Conservation (phyloP, 2,329 filamentous ascomycete species). For the Pseudodiploospora longispora region DNA sequence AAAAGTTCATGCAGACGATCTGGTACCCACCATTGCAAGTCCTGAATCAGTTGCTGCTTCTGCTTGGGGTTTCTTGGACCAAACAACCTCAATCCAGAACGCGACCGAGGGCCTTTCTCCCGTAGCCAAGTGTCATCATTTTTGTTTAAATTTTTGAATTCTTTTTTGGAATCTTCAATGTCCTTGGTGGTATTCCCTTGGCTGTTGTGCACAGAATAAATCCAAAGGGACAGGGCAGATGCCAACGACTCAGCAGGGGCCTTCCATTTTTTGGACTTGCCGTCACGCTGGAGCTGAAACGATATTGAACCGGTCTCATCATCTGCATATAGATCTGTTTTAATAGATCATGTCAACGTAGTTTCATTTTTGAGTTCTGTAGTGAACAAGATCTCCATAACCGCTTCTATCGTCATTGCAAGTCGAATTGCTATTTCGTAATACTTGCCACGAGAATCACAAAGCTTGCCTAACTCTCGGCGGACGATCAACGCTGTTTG, state of each 20-base stretch:
- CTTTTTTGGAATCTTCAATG: neutral
- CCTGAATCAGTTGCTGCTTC: neutral
- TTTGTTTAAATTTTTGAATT: neutral
- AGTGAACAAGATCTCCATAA: neutral
- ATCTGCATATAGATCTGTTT: too few species aligned
- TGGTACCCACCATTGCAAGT: conserved; percentile 3
- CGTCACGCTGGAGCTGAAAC: neutral
- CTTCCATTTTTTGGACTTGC: conserved; percentile 11
- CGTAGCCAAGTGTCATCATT: conserved; percentile 12
- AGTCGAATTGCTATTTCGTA: conserved; percentile 6
- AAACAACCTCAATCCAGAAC: neutral
- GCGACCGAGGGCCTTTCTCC: neutral
- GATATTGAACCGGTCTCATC: too few species aligned
- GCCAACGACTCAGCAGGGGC: conserved; percentile 15
- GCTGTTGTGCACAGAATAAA: conserved; percentile 12
- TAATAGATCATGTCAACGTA: too few species aligned
- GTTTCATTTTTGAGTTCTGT: too few species aligned
- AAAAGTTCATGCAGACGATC: neutral
- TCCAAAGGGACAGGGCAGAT: conserved; percentile 22
- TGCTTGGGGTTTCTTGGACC: neutral
- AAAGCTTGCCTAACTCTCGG: fast-evolving
- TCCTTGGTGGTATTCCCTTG: conserved; percentile 1
- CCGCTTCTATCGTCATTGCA: conserved; percentile 12
- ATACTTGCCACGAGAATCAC: neutral
- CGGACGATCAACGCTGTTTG: neutral